Conservation (phyloP, 2,329 filamentous ascomycete species). For the Colletotrichum simmondsii region DNA sequence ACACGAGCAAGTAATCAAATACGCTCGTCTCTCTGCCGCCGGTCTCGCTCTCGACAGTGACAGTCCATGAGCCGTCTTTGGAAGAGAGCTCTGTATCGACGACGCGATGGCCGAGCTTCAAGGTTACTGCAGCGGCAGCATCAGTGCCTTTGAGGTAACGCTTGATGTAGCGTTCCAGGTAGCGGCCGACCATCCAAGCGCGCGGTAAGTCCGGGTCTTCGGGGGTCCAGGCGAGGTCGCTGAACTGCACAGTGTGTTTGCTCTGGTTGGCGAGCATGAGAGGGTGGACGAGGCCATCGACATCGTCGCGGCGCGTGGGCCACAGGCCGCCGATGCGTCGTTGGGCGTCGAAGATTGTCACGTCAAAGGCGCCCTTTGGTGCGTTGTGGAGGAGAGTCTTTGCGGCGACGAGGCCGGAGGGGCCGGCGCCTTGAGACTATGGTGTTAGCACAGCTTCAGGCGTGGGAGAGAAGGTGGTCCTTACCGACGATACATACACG, state of each 20-base stretch:
- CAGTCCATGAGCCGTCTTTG: constrained; percentile 50
- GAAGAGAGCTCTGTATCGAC: constrained; percentile 48
- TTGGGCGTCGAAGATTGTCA: constrained; percentile 77
- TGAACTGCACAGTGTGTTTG: constrained; percentile 78
- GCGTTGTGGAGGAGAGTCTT: constrained; percentile 77
- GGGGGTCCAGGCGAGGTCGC: constrained; percentile 77
- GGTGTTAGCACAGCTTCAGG: neutral
- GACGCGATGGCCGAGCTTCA: constrained; percentile 63
- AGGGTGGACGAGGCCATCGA: constrained; percentile 67
- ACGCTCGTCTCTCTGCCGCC: constrained; percentile 53
- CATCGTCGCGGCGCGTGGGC: constrained; percentile 65
- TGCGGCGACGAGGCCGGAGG: constrained; percentile 75
- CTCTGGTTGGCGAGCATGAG: constrained; percentile 81
- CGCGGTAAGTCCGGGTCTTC: constrained; percentile 74
- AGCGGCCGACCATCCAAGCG: constrained; percentile 81
- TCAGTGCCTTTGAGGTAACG: constrained; percentile 54
- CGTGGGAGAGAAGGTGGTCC: neutral
- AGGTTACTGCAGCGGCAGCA: constrained; percentile 45
- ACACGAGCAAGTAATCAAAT: constrained; percentile 79
- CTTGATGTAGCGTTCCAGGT: constrained; percentile 73
- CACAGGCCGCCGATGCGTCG: constrained; percentile 81
- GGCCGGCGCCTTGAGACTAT: constrained; percentile 67
- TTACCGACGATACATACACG: constrained; percentile 54
- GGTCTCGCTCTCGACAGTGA: constrained; percentile 48
- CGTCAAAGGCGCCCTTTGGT: constrained; percentile 66